phyloP scores from a whole-genome alignment of 176 grass and related monocot genomes.

The Aegilops speltoides region DNA sequence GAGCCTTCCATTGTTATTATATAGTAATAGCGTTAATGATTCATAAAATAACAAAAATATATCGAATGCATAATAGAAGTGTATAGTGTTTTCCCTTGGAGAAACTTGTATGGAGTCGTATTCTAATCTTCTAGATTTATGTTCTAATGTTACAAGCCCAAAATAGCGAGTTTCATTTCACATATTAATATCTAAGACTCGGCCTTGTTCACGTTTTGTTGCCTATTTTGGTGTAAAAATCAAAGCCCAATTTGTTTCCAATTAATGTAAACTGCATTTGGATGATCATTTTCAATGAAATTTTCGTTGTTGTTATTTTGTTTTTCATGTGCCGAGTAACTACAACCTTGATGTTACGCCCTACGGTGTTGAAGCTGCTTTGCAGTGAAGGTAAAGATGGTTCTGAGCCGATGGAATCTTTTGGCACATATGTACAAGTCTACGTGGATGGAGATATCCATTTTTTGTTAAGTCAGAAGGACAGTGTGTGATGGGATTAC shows the following conservation, averaged over 20 bases:
- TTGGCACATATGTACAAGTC: not conserved
- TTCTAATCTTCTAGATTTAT: not conserved
- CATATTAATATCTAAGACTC: not conserved
- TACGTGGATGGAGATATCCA: too few relatives aligned
- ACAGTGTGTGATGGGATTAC: too few relatives aligned
- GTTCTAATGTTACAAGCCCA: not conserved
- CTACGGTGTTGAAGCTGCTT: slow-evolving; percentile 48
- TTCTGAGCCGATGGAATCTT: slow-evolving; percentile 32
- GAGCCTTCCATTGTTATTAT: too few relatives aligned
- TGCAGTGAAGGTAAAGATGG: slow-evolving; percentile 51
- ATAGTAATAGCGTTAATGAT: too few relatives aligned
- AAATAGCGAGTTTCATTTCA: not conserved
- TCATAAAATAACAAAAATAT: too few relatives aligned
- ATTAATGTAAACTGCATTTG: not conserved
- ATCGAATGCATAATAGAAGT: too few relatives aligned
- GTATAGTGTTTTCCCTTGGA: too few relatives aligned
- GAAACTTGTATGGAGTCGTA: not conserved
- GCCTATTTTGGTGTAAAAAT: too few relatives aligned
- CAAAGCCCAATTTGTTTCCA: too few relatives aligned
- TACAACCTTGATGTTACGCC: slow-evolving; percentile 42
- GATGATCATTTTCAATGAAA: not conserved
- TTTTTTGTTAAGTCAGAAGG: too few relatives aligned
- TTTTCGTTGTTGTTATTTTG: not conserved
- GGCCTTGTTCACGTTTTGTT: too few relatives aligned
- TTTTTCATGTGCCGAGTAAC: not conserved